Percentiles rank a stretch among this genome's conserved stretches.
These are phyloP conservation scores for Heterobasidion irregulare DNA, from an alignment of 1,284 basidiomycete species.

Conservation along the genomic window DNA sequence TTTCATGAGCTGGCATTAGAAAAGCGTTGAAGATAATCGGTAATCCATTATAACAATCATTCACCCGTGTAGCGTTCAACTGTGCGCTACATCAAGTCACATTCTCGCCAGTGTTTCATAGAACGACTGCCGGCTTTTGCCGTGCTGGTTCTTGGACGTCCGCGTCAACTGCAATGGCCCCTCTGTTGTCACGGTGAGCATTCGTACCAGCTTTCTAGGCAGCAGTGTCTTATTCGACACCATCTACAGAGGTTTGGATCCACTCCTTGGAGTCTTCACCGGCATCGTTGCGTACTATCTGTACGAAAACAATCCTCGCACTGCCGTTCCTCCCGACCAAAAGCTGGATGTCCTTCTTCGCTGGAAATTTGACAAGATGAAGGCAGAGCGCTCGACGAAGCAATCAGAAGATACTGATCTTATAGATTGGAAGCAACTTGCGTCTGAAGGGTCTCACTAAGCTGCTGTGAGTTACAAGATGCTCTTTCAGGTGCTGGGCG, in stretches of 20 bases:
- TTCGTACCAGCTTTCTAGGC: neutral
- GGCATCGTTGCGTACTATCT: constrained; percentile 79
- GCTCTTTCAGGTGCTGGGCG: too few species aligned
- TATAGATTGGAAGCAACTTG: constrained; percentile 9
- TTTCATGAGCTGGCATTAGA: too few species aligned
- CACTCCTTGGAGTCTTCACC: constrained; percentile 74
- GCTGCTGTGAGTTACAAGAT: neutral
- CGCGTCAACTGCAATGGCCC: neutral
- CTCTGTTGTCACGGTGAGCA: constrained; percentile 16
- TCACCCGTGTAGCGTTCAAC: too few species aligned
- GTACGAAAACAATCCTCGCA: constrained; percentile 79
- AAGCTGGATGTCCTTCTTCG: constrained; percentile 50
- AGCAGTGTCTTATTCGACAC: neutral
- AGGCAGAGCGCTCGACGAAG: constrained; percentile 1
- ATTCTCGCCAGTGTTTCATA: too few species aligned
- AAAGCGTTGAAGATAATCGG: too few species aligned
- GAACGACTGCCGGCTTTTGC: too few species aligned
- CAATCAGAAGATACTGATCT: constrained; percentile 7
- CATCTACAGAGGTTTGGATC: constrained; percentile 50
- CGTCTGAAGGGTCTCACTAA: constrained; percentile 8
- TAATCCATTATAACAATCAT: too few species aligned
- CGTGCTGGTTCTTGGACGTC: too few species aligned
- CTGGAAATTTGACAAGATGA: constrained; percentile 46
- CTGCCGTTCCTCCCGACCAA: constrained; percentile 58
- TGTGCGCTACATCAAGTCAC: too few species aligned